Evolutionary conservation across 352 stramenopile species (phyloP), one percentile per base, ranked within the genome.

Genomic region (Aphanomyces stellatus): DNA sequence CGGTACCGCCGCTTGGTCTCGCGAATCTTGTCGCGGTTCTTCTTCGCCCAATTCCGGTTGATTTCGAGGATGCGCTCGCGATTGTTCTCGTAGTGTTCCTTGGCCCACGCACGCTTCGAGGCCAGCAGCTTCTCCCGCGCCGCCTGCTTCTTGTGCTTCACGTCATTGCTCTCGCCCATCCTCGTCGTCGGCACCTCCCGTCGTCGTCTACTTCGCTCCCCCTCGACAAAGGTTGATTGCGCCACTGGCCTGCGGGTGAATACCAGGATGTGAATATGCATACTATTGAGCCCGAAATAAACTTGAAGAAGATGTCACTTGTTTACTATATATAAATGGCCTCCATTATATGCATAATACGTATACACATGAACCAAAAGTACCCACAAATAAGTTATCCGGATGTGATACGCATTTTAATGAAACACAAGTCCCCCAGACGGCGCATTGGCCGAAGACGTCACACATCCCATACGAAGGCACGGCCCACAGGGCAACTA

Each of bases 1-100:
- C 46, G 46, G 46, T 53, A 53, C 46, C 46, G 46, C 46, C 46
- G 46, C 46, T 53, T 53, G 19, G 46, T 28, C 46, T 53, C 46
- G 19, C 46, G 46, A 28, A 53, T 53, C 25, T 53, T 53, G 46
- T 22, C 46, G 25, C 46, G 46, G 25, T 53, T 53, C 46, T 53
- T 53, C 24, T 28, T 22, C 1, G 46, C 46, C 46, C 46, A 53
- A 8, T 53, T 53, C 46, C 24, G 17, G 46, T 53, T 53, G 17
- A 53, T 28, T 28, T 22, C 46, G 8, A 53, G 25, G 46, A 53
- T 53, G 19, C 25, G 19, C 25, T 53, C 46, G 17, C 46, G 46
- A 19, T 53, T 53, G 17, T 53, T 22, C 2, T 53, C 46, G 2
- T 53, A 53, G 46, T 53, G 46, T 28, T 53, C 46, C 46, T 53